Percentiles rank a stretch among this genome's conserved stretches.
Conservation (phyloP, 1,284 basidiomycete species). For the Sanghuangporus sanghuang region DNA sequence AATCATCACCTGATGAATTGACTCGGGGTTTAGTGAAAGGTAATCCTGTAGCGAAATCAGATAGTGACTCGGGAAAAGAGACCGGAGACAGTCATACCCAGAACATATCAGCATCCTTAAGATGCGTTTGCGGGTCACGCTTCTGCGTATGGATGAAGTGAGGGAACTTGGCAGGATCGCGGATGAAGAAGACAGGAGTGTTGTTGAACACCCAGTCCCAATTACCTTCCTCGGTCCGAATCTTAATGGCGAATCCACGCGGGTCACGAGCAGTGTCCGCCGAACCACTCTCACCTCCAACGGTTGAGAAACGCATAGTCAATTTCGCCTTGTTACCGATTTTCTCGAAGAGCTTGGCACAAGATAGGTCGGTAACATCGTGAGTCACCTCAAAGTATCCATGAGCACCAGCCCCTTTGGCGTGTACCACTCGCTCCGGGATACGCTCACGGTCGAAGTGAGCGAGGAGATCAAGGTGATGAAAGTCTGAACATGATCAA, state of each 20-base stretch:
- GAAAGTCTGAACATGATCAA: slow-evolving; percentile 59
- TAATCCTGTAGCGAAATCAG: slow-evolving; percentile 67
- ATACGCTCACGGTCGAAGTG: slow-evolving; percentile 95
- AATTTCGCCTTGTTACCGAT: slow-evolving; percentile 67
- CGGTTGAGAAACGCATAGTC: slow-evolving; percentile 84
- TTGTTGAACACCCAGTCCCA: slow-evolving; percentile 92
- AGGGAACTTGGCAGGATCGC: slow-evolving; percentile 81
- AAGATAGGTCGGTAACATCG: slow-evolving; percentile 76
- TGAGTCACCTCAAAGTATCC: slow-evolving; percentile 89
- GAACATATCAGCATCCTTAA: slow-evolving; percentile 79
- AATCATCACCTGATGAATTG: slow-evolving; percentile 87
- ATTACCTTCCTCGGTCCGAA: slow-evolving; percentile 86
- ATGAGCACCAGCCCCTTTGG: slow-evolving; percentile 86
- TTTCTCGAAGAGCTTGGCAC: slow-evolving; percentile 64
- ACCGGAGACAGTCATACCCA: slow-evolving; percentile 45
- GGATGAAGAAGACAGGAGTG: slow-evolving; percentile 87
- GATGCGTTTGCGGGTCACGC: slow-evolving; percentile 84
- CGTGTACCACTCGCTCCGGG: slow-evolving; percentile 90
- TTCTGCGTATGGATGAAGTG: slow-evolving; percentile 96
- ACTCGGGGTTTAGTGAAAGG: slow-evolving; percentile 87
- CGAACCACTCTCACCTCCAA: slow-evolving; percentile 84
- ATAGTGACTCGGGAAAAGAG: not conserved
- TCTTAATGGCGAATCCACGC: slow-evolving; percentile 89
- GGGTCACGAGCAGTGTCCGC: slow-evolving; percentile 90
- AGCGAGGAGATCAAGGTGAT: slow-evolving; percentile 82